Conservation (phyloP, 148 eudicot species). For the Nyssa sinensis region DNA sequence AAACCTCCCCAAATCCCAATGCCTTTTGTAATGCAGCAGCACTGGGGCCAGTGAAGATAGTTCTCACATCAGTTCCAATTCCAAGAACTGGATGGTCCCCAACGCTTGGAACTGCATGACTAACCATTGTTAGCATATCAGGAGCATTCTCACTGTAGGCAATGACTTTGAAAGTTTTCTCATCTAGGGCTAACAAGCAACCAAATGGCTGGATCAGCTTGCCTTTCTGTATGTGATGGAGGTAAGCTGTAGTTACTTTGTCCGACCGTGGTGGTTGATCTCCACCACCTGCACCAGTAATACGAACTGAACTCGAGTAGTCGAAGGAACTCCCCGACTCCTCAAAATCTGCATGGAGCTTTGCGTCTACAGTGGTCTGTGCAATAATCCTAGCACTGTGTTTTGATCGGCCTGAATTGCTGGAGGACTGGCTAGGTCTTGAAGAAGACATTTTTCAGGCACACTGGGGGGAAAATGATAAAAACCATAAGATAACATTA, state of each 20-base stretch:
- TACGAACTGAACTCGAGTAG: slow-evolving; percentile 68
- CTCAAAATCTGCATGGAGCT: slow-evolving; percentile 83
- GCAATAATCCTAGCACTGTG: slow-evolving; percentile 68
- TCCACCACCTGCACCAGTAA: slow-evolving; percentile 25
- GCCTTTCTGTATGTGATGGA: slow-evolving; percentile 86
- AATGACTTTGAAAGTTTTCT: slow-evolving; percentile 68
- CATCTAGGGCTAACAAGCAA: slow-evolving; percentile 82
- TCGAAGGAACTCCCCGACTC: slow-evolving; percentile 69
- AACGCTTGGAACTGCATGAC: slow-evolving; percentile 88
- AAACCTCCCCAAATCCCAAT: slow-evolving; percentile 74
- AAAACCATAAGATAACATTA: neutral
- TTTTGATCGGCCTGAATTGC: slow-evolving; percentile 54
- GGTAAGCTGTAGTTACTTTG: slow-evolving; percentile 77
- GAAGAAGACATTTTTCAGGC: slow-evolving; percentile 59
- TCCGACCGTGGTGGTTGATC: slow-evolving; percentile 47
- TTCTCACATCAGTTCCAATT: slow-evolving; percentile 78
- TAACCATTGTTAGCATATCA: slow-evolving; percentile 86
- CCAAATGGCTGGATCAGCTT: slow-evolving; percentile 85
- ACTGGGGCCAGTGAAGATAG: slow-evolving; percentile 73
- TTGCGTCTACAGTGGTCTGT: slow-evolving; percentile 81
- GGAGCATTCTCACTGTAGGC: slow-evolving; percentile 90
- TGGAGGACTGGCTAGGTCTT: slow-evolving; percentile 58
- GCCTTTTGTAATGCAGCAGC: slow-evolving; percentile 81
- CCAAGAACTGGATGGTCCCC: slow-evolving; percentile 69
- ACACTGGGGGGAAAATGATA: neutral